Percentiles rank a stretch among this genome's conserved stretches.
phyloP scores from a whole-genome alignment of 495 filamentous ascomycete genomes.

The Annulohypoxylon bovei region DNA sequence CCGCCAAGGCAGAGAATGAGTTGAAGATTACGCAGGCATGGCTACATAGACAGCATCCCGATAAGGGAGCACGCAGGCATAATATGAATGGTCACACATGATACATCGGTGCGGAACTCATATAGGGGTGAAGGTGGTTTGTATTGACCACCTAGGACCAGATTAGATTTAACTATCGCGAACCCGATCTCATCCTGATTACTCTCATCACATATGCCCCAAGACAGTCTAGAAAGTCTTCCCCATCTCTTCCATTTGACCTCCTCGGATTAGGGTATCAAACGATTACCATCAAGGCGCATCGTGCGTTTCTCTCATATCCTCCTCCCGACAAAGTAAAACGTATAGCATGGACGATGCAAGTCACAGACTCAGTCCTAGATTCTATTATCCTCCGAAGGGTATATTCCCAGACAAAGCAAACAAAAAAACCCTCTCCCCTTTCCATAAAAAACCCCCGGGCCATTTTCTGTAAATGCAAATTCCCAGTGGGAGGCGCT shows the following conservation, averaged over 20 bases:
- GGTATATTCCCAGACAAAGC: conserved; percentile 27
- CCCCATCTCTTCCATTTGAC: not conserved
- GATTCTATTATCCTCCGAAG: conserved; percentile 25
- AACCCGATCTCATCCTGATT: conserved; percentile 11
- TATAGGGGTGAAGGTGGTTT: conserved; percentile 12
- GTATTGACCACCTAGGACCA: conserved; percentile 16
- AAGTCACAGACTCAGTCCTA: conserved; percentile 42
- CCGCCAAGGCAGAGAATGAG: conserved; percentile 7
- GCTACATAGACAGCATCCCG: conserved; percentile 30
- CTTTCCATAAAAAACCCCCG: not conserved
- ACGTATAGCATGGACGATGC: conserved; percentile 15
- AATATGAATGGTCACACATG: conserved; percentile 33
- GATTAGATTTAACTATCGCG: conserved; percentile 31
- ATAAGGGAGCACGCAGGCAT: conserved; percentile 12
- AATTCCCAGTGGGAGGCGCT: conserved; percentile 8
- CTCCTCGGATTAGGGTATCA: conserved; percentile 3
- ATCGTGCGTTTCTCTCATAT: conserved; percentile 8
- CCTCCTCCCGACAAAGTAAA: conserved; percentile 19
- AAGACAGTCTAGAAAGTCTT: not conserved
- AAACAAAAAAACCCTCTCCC: conserved; percentile 5
- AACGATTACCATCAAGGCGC: conserved; percentile 33
- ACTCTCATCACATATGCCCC: not conserved
- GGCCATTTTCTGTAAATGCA: conserved; percentile 13
- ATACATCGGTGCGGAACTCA: not conserved
- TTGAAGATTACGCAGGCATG: conserved; percentile 23